Evolutionary conservation across 768 basidiomycete species (phyloP), one percentile per base, ranked within the genome.

Genomic region (Lentinula detonsa): DNA sequence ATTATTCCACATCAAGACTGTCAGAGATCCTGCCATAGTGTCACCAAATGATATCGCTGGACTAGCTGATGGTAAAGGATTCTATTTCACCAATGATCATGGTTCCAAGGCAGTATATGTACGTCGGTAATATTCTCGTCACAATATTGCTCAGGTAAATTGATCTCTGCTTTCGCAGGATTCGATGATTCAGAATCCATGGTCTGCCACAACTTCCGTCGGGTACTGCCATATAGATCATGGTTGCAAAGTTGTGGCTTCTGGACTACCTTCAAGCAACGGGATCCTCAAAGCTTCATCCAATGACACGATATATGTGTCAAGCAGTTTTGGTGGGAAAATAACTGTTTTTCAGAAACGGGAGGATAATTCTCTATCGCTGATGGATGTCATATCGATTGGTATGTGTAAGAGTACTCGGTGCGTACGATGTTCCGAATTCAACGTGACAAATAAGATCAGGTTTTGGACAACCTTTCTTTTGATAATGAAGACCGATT

Each of bases 31-130:
- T 6, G 69, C 81, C 9, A 77, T 91, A 23, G 43, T 79, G 11
- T 83, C 87, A 4, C 90, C 90, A 1, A 91, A 91, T 66, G 90
- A 90, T 66, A 57, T 91, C 13, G 81, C 84, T n/a, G 88, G 89
- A 33, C 79, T 76, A 34, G 68, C 81, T 3, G 85, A 90, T 63
- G 87, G 87, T 28, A 74, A 80, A 62, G 82, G 81, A 39, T 84
- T 91, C 61, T 84, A 82, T 69, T 82, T 90, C 67, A 87, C 88
- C 35, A 92, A 91, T 65, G 87, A 90, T 62, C 77, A 85, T 63
- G 74, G 75, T 18, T 67, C 67, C 46, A 89, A 87, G 73, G 70
- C 77, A n/a, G 81, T 84, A 54, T 63, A 76, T 56, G 87, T 88
- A 67, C 52, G 85, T 10, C 10, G 11, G 5, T 21, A n/a, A 1